phyloP scores from a whole-genome alignment of 2,329 filamentous ascomycete genomes.

The Cladophialophora bantiana region DNA sequence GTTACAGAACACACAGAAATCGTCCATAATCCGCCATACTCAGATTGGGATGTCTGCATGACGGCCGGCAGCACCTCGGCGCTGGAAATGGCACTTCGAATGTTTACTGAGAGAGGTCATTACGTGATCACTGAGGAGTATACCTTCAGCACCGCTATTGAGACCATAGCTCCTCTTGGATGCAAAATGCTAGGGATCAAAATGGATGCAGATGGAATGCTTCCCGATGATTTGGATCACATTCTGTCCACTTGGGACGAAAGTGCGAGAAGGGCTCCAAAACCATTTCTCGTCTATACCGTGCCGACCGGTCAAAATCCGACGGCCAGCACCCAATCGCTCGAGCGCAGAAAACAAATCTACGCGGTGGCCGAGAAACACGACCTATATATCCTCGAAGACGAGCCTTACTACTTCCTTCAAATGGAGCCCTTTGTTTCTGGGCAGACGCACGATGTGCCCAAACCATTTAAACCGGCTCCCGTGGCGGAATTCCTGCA shows the following conservation, averaged over 20 bases:
- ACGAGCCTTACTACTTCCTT: slow-evolving; percentile 94
- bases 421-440: slow-evolving; percentile 76
- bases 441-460: slow-evolving; percentile 51
- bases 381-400: slow-evolving; percentile 85
- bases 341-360: slow-evolving; percentile 71
- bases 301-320: slow-evolving; percentile 88
- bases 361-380: slow-evolving; percentile 83
- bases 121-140: slow-evolving; percentile 87
- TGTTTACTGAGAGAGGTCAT: slow-evolving; percentile 80
- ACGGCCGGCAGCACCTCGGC: slow-evolving; percentile 86
- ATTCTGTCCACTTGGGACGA: slow-evolving; percentile 71
- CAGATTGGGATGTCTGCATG: slow-evolving; percentile 86
- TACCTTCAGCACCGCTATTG: slow-evolving; percentile 80
- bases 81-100: slow-evolving; percentile 81
- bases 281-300: slow-evolving; percentile 73
- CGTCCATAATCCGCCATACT: slow-evolving; percentile 83
- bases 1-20: slow-evolving; percentile 96
- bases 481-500: slow-evolving; percentile 74
- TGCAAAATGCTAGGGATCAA: slow-evolving; percentile 66
- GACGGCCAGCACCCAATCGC: slow-evolving; percentile 80
- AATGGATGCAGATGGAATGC: slow-evolving; percentile 71
- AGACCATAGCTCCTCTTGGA: slow-evolving; percentile 69
- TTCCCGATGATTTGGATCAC: slow-evolving; percentile 67
- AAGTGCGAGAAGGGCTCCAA: slow-evolving; percentile 62
- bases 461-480: slow-evolving; percentile 58